Evolutionary conservation across 192 early-diverging fungal species (phyloP).

Genomic region (Backusella westeae): DNA sequence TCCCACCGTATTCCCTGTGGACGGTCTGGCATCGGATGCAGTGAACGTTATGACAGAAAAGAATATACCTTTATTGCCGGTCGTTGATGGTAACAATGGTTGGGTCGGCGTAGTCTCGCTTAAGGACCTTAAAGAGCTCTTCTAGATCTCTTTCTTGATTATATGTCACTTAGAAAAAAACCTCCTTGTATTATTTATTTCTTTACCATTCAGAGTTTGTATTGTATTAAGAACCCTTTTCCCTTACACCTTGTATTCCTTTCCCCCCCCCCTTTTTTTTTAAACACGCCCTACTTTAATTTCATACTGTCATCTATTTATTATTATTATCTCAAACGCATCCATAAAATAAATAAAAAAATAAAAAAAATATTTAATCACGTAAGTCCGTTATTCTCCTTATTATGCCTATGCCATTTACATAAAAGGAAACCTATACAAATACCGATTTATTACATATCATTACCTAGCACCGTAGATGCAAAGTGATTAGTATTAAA

Average conservation of each 20-base stretch:
- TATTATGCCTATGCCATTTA: background rate
- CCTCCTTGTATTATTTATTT: background rate
- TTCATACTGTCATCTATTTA: background rate
- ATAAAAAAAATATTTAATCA: background rate
- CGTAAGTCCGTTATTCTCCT: background rate
- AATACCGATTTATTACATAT: background rate
- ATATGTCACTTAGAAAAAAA: background rate
- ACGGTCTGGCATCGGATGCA: constrained; percentile 35
- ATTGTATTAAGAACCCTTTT: background rate
- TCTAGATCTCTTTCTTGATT: constrained; percentile 2
- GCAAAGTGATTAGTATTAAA: background rate
- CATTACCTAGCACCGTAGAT: background rate
- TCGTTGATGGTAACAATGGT: constrained; percentile 20
- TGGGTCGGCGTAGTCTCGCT: constrained; percentile 34
- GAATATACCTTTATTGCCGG: constrained; percentile 33
- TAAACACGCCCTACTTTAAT: background rate
- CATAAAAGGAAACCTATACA: background rate
- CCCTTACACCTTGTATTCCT: background rate
- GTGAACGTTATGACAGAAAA: constrained; percentile 28
- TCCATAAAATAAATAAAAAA: background rate
- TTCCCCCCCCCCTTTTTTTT: background rate
- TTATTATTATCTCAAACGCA: constrained; percentile 1
- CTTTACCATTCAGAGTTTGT: background rate
- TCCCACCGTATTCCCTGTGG: constrained; percentile 23
- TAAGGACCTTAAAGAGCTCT: constrained; percentile 35